Conservation (phyloP, 768 basidiomycete species). For the Calvatia gigantea region DNA sequence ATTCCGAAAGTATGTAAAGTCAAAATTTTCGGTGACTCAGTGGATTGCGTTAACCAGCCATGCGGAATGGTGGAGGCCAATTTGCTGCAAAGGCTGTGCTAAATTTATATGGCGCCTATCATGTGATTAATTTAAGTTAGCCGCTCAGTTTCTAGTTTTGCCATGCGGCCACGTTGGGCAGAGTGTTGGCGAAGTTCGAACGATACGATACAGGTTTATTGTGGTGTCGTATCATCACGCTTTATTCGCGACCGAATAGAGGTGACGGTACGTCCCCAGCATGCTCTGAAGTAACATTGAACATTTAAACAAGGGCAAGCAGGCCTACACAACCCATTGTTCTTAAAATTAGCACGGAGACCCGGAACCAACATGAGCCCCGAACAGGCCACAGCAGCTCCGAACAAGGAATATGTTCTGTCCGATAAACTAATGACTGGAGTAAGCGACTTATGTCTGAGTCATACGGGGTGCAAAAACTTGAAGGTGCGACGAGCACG, state of each 20-base stretch:
- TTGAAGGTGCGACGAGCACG: too few species aligned
- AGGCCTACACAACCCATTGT: neutral
- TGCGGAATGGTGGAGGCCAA: too few species aligned
- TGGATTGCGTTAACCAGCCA: neutral
- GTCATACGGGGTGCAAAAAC: too few species aligned
- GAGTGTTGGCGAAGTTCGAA: too few species aligned
- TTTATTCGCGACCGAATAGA: neutral
- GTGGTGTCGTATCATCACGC: neutral
- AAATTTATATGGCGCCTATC: neutral
- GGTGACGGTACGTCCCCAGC: neutral
- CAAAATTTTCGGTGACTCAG: neutral
- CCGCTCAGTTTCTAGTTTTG: neutral
- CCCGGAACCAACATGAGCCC: too few species aligned
- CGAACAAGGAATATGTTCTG: too few species aligned
- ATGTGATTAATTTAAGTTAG: neutral
- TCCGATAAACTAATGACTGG: too few species aligned
- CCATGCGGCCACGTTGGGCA: too few species aligned
- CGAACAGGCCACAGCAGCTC: too few species aligned
- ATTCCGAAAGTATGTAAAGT: neutral
- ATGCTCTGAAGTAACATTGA: too few species aligned
- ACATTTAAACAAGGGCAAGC: neutral
- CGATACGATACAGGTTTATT: neutral
- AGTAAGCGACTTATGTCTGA: too few species aligned
- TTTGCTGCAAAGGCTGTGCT: slow-evolving; percentile 7
- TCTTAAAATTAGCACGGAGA: neutral